Base-by-base conservation (phyloP, 1,139 yeast genomes). In the Nadsonia starkeyi-henricii region DNA sequence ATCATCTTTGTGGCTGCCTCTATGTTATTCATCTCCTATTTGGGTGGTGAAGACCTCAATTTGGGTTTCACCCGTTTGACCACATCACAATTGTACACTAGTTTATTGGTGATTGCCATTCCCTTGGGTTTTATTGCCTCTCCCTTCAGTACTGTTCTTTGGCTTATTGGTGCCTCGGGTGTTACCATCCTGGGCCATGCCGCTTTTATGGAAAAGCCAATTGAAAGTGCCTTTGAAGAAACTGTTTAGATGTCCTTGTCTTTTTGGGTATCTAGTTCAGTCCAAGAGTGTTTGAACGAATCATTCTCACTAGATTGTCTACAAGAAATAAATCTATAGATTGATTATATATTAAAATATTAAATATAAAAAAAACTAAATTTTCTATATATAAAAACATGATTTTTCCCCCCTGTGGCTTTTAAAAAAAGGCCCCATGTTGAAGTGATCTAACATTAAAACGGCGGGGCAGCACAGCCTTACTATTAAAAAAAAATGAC, bases 121-220 rank as follows among this genome's bases (percentile, higher is more conserved):
- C 98, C 98, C 20, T 74, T 91, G 57, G 95, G 95, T 15, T 79
- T 93, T 63, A 71, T 88, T 59, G 97, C 98, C 23, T 82, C 95
- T 57, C 98, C 98, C 47, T 77, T 93, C 58, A 78, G 94, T 51
- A 88, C 98, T 30, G 70, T 93, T 72, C 75, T 93, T 78, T 93
- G 98, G 98, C 77, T 93, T 58, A 79, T 93, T 62, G 99, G 98
- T 57, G 93, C 96, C 8, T 84, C 96, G 20, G 81, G 85, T 43
- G 94, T 88, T 48, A 69, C 83, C 46, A 91, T 93, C 47, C 72
- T 89, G 50, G 79, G 95, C 15, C 99, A 93, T 67, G 97, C 98
- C 49, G 70, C 93, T 15, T 76, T 93, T 56, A 79, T 93, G 86
- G 98, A 93, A 65, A 91, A 91, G 71, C 98, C 98, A 44, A 88